Evolutionary conservation across 257 asterid genomes (phyloP).

Genomic region (Ballota nigra): DNA sequence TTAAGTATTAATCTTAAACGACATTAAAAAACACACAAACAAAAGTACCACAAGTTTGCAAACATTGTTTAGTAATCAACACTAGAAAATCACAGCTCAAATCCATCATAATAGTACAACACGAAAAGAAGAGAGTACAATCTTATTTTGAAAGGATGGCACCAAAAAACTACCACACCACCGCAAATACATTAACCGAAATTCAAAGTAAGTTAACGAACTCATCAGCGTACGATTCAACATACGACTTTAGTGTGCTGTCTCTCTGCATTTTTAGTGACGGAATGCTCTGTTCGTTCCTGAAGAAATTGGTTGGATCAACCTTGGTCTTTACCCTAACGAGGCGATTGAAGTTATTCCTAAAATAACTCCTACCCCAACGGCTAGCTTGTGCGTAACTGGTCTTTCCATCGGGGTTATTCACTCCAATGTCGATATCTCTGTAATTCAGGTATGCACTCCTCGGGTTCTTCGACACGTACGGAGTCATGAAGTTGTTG

Average conservation of each 20-base stretch:
- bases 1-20: too few species aligned
- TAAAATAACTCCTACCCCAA: not conserved
- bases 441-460: conserved; percentile 35
- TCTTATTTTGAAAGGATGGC: not conserved
- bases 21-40: too few species aligned
- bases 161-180: not conserved
- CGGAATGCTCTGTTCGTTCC: conserved; percentile 18
- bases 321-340: not conserved
- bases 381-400: conserved; percentile 14
- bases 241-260: not conserved
- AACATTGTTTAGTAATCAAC: too few species aligned
- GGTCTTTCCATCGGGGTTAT: conserved; percentile 15
- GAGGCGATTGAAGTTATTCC: conserved; percentile 2
- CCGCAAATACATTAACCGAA: not conserved
- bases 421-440: conserved; percentile 39
- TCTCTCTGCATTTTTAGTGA: not conserved
- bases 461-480: conserved; percentile 31
- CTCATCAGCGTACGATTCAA: not conserved
- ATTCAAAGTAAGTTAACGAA: not conserved
- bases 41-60: too few species aligned
- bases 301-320: conserved; percentile 16
- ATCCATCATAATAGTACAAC: not conserved
- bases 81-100: not conserved
- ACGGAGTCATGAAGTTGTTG: conserved; percentile 27
- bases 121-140: not conserved